These are phyloP conservation scores for Bacidia gigantensis DNA, from an alignment of 495 filamentous ascomycete species.

Conservation along the genomic window DNA sequence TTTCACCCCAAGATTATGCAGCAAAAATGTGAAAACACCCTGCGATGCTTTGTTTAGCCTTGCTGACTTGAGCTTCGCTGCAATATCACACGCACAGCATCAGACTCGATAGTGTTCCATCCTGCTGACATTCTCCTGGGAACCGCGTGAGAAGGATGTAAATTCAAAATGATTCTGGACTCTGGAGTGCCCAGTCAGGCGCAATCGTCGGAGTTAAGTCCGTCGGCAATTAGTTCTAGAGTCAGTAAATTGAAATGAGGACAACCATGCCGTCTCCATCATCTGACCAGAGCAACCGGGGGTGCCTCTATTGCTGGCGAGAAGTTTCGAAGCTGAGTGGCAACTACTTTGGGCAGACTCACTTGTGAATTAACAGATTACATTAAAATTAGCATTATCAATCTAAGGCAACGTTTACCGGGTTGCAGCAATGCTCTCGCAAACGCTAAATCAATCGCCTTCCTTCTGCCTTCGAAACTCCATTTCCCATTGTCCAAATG, in stretches of 20 bases:
- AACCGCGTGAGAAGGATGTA: too few species aligned
- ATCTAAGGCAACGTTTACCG: background rate
- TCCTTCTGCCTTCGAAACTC: too few species aligned
- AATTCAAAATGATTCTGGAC: too few species aligned
- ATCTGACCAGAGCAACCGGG: background rate
- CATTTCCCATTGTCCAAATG: too few species aligned
- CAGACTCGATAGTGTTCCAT: slow-evolving; percentile 79
- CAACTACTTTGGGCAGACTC: too few species aligned
- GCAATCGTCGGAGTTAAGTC: too few species aligned
- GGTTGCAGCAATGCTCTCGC: background rate
- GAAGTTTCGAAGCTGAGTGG: too few species aligned
- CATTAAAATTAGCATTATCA: background rate
- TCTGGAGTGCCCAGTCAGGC: too few species aligned
- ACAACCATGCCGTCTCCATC: background rate
- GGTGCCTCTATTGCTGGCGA: too few species aligned
- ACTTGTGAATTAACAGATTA: too few species aligned
- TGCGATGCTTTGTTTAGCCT: slow-evolving; percentile 21
- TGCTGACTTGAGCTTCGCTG: background rate
- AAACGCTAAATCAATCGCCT: background rate
- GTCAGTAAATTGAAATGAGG: too few species aligned
- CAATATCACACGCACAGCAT: slow-evolving; percentile 31
- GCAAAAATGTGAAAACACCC: slow-evolving; percentile 94
- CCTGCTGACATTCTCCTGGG: slow-evolving; percentile 23
- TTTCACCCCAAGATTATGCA: slow-evolving; percentile 81
- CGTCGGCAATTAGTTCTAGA: background rate